Conservation (phyloP, 139 green algal species). For the Chlamydomonas eustigma region DNA sequence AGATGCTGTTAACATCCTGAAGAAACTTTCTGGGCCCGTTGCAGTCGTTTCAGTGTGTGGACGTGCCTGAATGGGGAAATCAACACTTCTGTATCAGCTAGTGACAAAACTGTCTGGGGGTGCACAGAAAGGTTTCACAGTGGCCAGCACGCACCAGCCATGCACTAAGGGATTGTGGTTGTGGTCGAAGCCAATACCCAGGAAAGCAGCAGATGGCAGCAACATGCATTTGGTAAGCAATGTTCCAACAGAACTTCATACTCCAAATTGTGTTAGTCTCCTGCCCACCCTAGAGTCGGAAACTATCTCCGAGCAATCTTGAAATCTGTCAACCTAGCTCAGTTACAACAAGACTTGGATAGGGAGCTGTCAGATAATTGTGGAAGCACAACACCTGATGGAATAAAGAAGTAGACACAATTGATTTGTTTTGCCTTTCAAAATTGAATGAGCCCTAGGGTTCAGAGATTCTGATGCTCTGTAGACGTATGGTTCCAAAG, state of each 20-base stretch:
- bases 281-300: neutral
- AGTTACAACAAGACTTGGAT: too few species aligned
- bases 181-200: conserved; percentile 77
- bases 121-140: conserved; percentile 47
- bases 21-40: neutral
- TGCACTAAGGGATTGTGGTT: conserved; percentile 98
- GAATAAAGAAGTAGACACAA: too few species aligned
- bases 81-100: conserved; percentile 19
- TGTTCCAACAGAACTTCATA: neutral
- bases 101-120: conserved; percentile 3
- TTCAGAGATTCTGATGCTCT: too few species aligned
- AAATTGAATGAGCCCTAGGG: too few species aligned
- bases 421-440: too few species aligned
- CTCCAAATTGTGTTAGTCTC: neutral
- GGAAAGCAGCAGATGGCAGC: conserved; percentile 55
- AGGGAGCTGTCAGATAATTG: too few species aligned
- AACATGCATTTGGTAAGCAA: conserved; percentile 60
- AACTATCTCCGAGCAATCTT: too few species aligned
- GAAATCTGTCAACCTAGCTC: too few species aligned
- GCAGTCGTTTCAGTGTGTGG: conserved; percentile 23
- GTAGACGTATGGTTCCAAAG: too few species aligned
- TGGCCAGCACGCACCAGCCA: conserved; percentile 71
- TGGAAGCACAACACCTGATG: too few species aligned
- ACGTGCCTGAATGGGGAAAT: conserved; percentile 15
- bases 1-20: neutral